Evolutionary conservation across 2,329 filamentous ascomycete genomes (phyloP).

Genomic region (Annulohypoxylon truncatum): DNA sequence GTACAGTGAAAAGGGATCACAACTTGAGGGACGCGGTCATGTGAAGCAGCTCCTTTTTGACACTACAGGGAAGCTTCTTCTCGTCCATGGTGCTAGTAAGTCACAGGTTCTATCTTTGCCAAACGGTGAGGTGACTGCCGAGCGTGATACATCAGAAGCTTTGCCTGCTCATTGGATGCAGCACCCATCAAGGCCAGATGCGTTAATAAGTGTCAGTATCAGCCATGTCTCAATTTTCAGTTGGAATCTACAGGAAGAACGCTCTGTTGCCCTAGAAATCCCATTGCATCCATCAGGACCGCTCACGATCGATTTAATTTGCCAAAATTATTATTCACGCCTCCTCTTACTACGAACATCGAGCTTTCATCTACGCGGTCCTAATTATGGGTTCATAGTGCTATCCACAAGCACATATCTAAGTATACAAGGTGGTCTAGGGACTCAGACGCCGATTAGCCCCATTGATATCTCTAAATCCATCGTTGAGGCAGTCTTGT

Average conservation of each 20-base stretch:
- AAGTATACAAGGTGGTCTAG: background rate
- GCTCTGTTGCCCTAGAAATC: background rate
- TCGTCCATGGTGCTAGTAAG: background rate
- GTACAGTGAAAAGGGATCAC: background rate
- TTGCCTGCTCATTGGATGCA: constrained; percentile 6
- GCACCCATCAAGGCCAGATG: constrained; percentile 4
- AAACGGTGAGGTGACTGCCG: background rate
- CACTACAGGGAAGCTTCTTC: background rate
- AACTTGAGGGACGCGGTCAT: background rate
- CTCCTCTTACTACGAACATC: constrained; percentile 33
- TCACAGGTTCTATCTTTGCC: background rate
- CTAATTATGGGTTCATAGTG: background rate
- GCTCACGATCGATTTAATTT: background rate
- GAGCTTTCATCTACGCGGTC: background rate
- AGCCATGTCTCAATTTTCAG: constrained; percentile 6
- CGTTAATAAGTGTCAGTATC: background rate
- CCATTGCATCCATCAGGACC: background rate
- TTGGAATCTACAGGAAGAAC: constrained; percentile 18
- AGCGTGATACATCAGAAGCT: background rate
- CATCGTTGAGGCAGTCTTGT: background rate
- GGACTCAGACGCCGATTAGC: background rate
- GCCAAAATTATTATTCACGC: constrained; percentile 5
- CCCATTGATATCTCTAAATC: background rate
- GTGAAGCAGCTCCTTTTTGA: background rate
- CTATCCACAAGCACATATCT: background rate